Conservation (phyloP, 2,329 filamentous ascomycete genomes). For the Pseudopyricularia javanii region DNA sequence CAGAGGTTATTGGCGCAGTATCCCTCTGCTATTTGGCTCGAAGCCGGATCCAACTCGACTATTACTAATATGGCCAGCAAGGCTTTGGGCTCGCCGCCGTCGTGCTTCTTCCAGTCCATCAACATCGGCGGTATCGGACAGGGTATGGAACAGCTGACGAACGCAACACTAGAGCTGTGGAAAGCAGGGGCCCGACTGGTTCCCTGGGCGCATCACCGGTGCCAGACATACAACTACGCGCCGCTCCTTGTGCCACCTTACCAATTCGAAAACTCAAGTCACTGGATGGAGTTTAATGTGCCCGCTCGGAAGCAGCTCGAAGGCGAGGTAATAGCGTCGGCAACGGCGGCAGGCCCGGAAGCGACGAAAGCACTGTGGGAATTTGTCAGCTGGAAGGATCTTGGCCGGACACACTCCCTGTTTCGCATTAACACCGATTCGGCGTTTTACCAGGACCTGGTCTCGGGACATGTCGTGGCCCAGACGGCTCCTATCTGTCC, state of each 20-base stretch:
- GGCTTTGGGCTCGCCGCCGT: slow-evolving; percentile 8
- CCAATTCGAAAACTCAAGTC: slow-evolving; percentile 23
- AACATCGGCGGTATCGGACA: slow-evolving; percentile 10
- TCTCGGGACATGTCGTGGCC: slow-evolving; percentile 25
- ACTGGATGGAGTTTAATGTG: slow-evolving; percentile 20
- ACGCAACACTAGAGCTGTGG: slow-evolving; percentile 22
- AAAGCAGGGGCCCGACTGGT: slow-evolving; percentile 18
- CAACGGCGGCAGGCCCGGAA: no score
- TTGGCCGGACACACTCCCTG: no score
- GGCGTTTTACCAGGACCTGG: slow-evolving; percentile 17
- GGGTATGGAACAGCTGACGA: no score
- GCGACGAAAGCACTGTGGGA: no score
- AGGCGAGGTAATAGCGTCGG: no score
- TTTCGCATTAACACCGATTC: slow-evolving; percentile 28
- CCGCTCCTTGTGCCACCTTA: slow-evolving; percentile 20
- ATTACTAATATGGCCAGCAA: slow-evolving; percentile 19
- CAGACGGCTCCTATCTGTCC: slow-evolving; percentile 25
- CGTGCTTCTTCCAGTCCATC: slow-evolving; percentile 11
- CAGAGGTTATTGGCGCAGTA: slow-evolving; percentile 19
- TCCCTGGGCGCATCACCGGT: slow-evolving; percentile 23
- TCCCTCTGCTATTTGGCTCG: slow-evolving; percentile 19
- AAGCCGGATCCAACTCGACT: slow-evolving; percentile 26
- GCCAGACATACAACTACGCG: slow-evolving; percentile 15
- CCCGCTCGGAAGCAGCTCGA: slow-evolving; percentile 2
- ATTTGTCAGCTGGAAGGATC: no score